Conservation (phyloP, 1,284 basidiomycete genomes). For the Leccinum pallidistipes region DNA sequence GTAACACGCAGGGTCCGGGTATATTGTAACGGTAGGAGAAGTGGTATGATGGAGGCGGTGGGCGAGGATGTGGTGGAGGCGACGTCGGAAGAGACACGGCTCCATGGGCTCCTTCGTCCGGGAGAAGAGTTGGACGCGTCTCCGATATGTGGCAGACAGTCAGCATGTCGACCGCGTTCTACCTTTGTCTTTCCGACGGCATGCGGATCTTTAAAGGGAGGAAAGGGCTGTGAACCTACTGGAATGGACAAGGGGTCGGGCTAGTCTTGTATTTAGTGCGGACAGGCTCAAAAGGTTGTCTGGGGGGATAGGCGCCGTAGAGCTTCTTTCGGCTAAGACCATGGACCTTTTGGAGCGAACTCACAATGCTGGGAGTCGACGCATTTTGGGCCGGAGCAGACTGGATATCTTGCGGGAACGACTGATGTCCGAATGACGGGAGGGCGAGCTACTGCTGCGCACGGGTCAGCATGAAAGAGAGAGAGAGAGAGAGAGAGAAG, state of each 20-base stretch:
- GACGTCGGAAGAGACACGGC: constrained; percentile 24
- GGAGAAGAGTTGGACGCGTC: constrained; percentile 22
- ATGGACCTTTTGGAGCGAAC: constrained; percentile 56
- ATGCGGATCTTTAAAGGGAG: constrained; percentile 22
- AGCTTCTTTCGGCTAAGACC: constrained; percentile 64
- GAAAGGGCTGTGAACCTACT: constrained; percentile 21
- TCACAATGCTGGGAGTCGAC: constrained; percentile 45
- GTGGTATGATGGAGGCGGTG: constrained; percentile 20
- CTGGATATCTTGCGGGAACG: constrained; percentile 28
- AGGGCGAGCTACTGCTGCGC: constrained; percentile 22
- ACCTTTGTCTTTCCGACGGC: constrained; percentile 21
- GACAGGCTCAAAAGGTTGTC: constrained; percentile 48
- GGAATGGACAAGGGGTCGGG: constrained; percentile 34
- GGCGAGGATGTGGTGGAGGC: constrained; percentile 30
- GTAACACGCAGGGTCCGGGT: constrained; percentile 25
- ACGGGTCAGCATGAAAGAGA: constrained; percentile 15
- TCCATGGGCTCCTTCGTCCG: constrained; percentile 27
- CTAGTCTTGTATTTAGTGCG: constrained; percentile 33
- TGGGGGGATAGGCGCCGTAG: constrained; percentile 50
- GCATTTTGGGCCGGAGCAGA: constrained; percentile 7
- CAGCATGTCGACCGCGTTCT: constrained; percentile 29
- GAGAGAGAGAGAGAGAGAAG: not conserved
- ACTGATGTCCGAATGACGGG: constrained; percentile 31
- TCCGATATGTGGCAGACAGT: constrained; percentile 16
- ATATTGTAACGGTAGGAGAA: constrained; percentile 27